Conservation (phyloP, 2,329 filamentous ascomycete species). For the Aspergillus floridensis region DNA sequence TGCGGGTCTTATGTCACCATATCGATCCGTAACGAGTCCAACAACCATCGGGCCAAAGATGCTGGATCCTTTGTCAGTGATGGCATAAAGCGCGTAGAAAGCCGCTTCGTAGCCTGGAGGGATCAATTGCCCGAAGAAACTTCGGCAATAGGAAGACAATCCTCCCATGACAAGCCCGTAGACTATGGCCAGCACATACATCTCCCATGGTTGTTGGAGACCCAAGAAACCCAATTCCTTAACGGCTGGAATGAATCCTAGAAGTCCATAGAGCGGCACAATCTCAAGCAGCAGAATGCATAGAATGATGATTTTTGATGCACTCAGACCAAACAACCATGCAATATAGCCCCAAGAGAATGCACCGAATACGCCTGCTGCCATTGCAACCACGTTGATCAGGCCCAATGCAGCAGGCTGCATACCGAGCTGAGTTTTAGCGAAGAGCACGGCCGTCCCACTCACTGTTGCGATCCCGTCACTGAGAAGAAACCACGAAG, state of each 20-base stretch:
- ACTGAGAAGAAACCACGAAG: conserved; percentile 89
- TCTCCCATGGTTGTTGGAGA: conserved; percentile 92
- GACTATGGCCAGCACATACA: conserved; percentile 86
- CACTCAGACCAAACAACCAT: conserved; percentile 64
- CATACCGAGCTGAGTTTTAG: conserved; percentile 92
- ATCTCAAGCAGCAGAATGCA: conserved; percentile 89
- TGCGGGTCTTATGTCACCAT: conserved; percentile 76
- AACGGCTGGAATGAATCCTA: conserved; percentile 82
- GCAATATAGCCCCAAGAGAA: conserved; percentile 86
- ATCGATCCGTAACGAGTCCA: conserved; percentile 82
- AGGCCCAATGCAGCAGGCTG: conserved; percentile 79
- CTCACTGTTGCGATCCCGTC: conserved; percentile 94
- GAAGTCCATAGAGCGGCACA: conserved; percentile 85
- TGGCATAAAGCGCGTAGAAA: conserved; percentile 94
- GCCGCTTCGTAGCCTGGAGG: conserved; percentile 92
- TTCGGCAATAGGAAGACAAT: conserved; percentile 85
- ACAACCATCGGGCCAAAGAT: conserved; percentile 94
- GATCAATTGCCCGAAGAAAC: conserved; percentile 88
- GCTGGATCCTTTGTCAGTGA: conserved; percentile 94
- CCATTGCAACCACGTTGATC: conserved; percentile 89
- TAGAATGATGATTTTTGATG: conserved; percentile 85
- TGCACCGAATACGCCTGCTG: conserved; percentile 79
- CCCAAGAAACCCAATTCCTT: conserved; percentile 72
- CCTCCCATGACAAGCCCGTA: conserved; percentile 96
- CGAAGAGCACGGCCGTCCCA: conserved; percentile 91